Evolutionary conservation across 176 grass and related monocot species (phyloP).

Genomic region (Hordeum marinum): DNA sequence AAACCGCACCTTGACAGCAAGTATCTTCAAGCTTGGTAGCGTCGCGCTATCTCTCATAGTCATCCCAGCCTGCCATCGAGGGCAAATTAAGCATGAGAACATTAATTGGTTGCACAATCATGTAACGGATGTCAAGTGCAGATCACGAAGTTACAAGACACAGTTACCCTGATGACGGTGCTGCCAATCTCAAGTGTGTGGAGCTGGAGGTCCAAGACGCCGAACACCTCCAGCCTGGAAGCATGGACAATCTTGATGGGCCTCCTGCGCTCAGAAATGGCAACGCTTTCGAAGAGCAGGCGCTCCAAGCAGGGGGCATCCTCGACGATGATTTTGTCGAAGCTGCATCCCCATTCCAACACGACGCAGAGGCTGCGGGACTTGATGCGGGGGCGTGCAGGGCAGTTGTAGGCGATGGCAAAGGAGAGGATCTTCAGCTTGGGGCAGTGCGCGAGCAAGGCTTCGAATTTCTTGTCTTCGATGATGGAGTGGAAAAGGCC

Average conservation of each 20-base stretch:
- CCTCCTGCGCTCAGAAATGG: background rate
- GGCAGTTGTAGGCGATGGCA: background rate
- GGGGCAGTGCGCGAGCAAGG: constrained; percentile 19
- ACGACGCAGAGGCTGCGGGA: constrained; percentile 13
- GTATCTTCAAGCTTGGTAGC: constrained; percentile 17
- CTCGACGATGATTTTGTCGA: background rate
- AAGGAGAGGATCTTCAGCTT: constrained; percentile 30
- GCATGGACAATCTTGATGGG: constrained; percentile 10
- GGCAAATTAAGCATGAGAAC: background rate
- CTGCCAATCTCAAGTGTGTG: constrained; percentile 22
- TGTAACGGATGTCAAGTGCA: background rate
- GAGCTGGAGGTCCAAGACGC: constrained; percentile 8
- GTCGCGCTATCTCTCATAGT: background rate
- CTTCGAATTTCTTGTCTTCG: background rate
- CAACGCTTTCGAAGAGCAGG: background rate
- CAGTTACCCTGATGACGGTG: constrained; percentile 13
- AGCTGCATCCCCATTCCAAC: background rate
- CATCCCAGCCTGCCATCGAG: constrained; percentile 3
- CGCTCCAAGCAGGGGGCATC: constrained; percentile 31
- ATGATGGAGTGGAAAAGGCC: constrained; percentile 11
- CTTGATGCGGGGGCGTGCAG: background rate
- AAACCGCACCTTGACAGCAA: constrained; percentile 27
- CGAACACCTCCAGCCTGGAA: constrained; percentile 16
- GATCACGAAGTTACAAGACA: background rate
- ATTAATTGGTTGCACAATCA: background rate